Conservation (phyloP, 2,329 filamentous ascomycete species). For the Ploettnerulaceae sp. region DNA sequence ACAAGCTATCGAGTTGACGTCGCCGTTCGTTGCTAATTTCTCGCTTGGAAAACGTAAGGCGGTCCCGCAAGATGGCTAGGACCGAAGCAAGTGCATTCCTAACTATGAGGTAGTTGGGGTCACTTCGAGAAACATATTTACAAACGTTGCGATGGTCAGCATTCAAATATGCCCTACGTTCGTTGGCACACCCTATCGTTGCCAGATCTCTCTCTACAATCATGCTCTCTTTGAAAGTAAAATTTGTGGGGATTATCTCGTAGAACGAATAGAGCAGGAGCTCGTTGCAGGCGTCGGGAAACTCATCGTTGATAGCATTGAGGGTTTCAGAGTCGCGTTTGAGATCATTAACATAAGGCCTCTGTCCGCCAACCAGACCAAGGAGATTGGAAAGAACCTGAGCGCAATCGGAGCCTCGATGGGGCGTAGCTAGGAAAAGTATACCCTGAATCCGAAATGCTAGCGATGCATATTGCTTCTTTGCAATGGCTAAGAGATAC, state of each 20-base stretch:
- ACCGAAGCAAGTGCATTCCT: conserved; percentile 16
- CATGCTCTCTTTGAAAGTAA: too few relatives aligned
- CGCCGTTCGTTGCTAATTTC: too few relatives aligned
- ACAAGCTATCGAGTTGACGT: conserved; percentile 13
- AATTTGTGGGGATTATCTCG: conserved; percentile 39
- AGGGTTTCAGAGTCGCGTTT: conserved; percentile 34
- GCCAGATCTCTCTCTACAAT: conserved; percentile 29
- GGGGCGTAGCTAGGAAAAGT: conserved; percentile 37
- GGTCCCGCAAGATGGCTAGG: too few relatives aligned
- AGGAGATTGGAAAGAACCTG: conserved; percentile 16
- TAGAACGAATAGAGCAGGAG: conserved; percentile 41
- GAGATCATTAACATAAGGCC: conserved; percentile 31
- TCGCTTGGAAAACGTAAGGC: too few relatives aligned
- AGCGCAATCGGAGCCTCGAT: conserved; percentile 24
- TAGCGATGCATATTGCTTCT: conserved; percentile 13
- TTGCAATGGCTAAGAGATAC: conserved; percentile 25
- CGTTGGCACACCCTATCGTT: conserved; percentile 28
- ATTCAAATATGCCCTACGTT: conserved; percentile 24
- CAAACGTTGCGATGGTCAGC: conserved; percentile 34
- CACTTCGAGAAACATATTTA: conserved; percentile 29
- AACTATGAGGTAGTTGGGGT: conserved; percentile 24
- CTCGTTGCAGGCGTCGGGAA: conserved; percentile 30
- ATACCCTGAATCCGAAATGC: conserved; percentile 29
- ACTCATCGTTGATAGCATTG: conserved; percentile 32
- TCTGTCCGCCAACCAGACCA: not conserved